These are phyloP conservation scores for Piedraia hortae DNA, from an alignment of 2,329 filamentous ascomycete genomes.

Conservation along the genomic window DNA sequence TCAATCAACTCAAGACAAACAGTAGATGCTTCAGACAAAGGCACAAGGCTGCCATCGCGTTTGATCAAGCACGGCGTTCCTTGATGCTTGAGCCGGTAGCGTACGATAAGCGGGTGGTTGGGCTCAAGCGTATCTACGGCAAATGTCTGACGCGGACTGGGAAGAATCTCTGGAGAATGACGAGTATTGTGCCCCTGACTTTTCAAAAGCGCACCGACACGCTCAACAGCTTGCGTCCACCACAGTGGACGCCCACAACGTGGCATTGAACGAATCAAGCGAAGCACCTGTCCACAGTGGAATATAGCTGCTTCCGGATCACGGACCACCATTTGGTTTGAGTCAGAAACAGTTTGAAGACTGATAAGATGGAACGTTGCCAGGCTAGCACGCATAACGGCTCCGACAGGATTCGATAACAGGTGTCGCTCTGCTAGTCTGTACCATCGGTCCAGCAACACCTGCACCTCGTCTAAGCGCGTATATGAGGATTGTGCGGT, in stretches of 20 bases:
- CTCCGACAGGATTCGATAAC: slow-evolving; percentile 28
- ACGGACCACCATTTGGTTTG: slow-evolving; percentile 38
- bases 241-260: slow-evolving; percentile 33
- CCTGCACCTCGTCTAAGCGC: slow-evolving; percentile 36
- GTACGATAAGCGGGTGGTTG: slow-evolving; percentile 23
- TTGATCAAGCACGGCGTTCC: slow-evolving; percentile 25
- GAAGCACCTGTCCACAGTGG: slow-evolving; percentile 39
- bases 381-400: slow-evolving; percentile 35
- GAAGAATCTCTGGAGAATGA: slow-evolving; percentile 13
- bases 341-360: slow-evolving; percentile 39
- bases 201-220: slow-evolving; percentile 36
- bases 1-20: slow-evolving; percentile 26
- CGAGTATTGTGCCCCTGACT: slow-evolving; percentile 20
- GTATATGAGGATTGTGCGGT: slow-evolving; percentile 32
- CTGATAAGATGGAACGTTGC: slow-evolving; percentile 44
- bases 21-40: slow-evolving; percentile 21
- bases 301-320: slow-evolving; percentile 35
- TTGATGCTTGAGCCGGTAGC: slow-evolving; percentile 26
- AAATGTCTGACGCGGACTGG: slow-evolving; percentile 16
- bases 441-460: slow-evolving; percentile 37
- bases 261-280: slow-evolving; percentile 32
- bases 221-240: slow-evolving; percentile 45
- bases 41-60: slow-evolving; percentile 20
- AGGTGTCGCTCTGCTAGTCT: slow-evolving; percentile 30
- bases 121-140: slow-evolving; percentile 23